Evolutionary conservation across 345 rosid genomes (phyloP).

Genomic region (Camelina hispida): DNA sequence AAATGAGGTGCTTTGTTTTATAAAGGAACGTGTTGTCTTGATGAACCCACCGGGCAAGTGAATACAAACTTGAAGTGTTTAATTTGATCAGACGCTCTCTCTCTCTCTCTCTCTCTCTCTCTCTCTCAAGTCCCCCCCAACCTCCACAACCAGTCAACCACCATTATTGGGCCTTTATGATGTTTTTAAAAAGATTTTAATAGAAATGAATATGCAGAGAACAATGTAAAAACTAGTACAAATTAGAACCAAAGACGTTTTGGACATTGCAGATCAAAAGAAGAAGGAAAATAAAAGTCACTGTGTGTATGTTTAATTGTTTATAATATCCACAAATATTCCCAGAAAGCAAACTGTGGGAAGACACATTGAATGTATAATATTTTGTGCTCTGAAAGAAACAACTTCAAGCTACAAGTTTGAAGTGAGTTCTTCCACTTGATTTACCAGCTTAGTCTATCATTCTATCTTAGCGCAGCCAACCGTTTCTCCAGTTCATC

Average conservation of each 20-base stretch:
- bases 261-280: too few species aligned
- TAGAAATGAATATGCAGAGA: too few species aligned
- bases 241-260: too few species aligned
- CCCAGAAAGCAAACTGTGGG: slow-evolving; percentile 13
- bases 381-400: not conserved
- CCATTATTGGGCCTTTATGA: too few species aligned
- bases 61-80: too few species aligned
- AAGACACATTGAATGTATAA: slow-evolving; percentile 18
- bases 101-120: too few species aligned
- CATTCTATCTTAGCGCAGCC: slow-evolving; percentile 75
- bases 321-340: slow-evolving; percentile 19
- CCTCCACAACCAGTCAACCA: too few species aligned
- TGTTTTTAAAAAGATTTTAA: not conserved
- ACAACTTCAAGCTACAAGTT: slow-evolving; percentile 12
- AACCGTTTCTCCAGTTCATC: slow-evolving; percentile 88
- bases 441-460: not conserved
- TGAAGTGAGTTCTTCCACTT: not conserved
- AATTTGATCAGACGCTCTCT: too few species aligned
- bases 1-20: not conserved
- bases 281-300: too few species aligned
- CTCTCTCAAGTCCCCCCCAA: too few species aligned
- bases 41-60: slow-evolving; percentile 40
- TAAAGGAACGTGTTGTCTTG: not conserved
- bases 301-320: not conserved
- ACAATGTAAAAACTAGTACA: too few species aligned